Conservation (phyloP, 768 basidiomycete genomes). For the Porphyrellus cyaneotinctus region DNA sequence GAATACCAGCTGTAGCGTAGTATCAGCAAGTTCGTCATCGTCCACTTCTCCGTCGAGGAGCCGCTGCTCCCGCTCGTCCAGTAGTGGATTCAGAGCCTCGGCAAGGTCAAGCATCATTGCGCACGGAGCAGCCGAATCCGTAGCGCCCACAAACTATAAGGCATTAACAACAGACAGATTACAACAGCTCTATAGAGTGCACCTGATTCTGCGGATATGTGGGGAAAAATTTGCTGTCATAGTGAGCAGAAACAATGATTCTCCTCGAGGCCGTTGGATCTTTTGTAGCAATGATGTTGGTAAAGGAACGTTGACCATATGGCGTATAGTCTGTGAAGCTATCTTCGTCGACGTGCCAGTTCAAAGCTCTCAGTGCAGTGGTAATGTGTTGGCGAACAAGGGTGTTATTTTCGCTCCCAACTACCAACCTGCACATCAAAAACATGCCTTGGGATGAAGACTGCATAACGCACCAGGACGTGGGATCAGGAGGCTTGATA, state of each 20-base stretch:
- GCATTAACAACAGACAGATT: conserved; percentile 9
- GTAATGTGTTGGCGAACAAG: conserved; percentile 78
- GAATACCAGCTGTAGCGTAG: conserved; percentile 88
- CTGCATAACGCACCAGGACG: conserved; percentile 55
- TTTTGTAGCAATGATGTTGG: conserved; percentile 93
- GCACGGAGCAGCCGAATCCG: conserved; percentile 94
- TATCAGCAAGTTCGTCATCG: conserved; percentile 76
- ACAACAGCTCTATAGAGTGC: conserved; percentile 13
- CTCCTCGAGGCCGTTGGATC: conserved; percentile 79
- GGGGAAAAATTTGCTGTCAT: conserved; percentile 87
- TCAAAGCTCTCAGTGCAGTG: conserved; percentile 60
- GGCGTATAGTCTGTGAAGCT: conserved; percentile 78
- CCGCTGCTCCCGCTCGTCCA: conserved; percentile 56
- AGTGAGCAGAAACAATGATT: conserved; percentile 88
- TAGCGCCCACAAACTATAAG: conserved; percentile 88
- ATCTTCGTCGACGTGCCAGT: conserved; percentile 90
- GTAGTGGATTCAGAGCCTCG: conserved; percentile 69
- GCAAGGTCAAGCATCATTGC: conserved; percentile 93
- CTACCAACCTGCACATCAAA: conserved; percentile 31
- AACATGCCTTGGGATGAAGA: not conserved
- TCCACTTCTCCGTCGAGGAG: conserved; percentile 55
- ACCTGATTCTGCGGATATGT: conserved; percentile 73
- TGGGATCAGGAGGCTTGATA: conserved; percentile 85
- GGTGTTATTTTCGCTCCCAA: conserved; percentile 74
- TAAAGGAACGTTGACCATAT: conserved; percentile 72